Evolutionary conservation across 2,329 filamentous ascomycete species (phyloP).

Genomic region (Emergomyces africanus): DNA sequence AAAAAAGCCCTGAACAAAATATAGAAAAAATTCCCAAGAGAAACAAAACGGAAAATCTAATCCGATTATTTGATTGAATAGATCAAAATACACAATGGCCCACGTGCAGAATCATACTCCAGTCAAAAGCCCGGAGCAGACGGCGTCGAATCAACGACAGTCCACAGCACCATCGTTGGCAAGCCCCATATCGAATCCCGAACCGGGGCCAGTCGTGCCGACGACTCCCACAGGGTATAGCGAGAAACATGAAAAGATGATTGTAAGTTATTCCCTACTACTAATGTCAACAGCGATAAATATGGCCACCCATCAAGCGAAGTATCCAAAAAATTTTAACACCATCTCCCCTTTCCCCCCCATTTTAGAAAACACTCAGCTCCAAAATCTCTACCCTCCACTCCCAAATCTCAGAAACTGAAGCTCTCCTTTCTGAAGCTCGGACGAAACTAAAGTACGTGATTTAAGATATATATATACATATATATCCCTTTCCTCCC

Average conservation of each 20-base stretch:
- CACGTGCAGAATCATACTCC: not conserved
- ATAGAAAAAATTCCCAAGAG: not conserved
- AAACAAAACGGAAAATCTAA: not conserved
- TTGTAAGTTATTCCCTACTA: not conserved
- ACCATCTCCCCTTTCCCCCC: not conserved
- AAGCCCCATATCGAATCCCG: not conserved
- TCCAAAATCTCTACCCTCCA: constrained; percentile 36
- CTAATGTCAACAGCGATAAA: not conserved
- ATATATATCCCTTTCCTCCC: not conserved
- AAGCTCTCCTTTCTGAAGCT: constrained; percentile 22
- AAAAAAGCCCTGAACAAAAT: not conserved
- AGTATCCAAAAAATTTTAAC: not conserved
- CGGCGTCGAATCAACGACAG: not conserved
- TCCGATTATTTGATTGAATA: not conserved
- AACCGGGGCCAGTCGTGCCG: not conserved
- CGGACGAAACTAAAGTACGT: constrained; percentile 26
- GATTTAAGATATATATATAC: constrained; percentile 4
- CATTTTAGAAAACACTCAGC: constrained; percentile 29
- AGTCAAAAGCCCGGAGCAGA: not conserved
- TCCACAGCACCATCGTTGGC: not conserved
- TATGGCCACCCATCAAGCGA: not conserved
- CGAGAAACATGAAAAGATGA: not conserved
- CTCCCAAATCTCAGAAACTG: constrained; percentile 26
- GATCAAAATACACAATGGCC: not conserved
- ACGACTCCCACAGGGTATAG: not conserved